These are phyloP conservation scores for Dothideomycetes sp. DNA, from an alignment of 2,329 filamentous ascomycete genomes.

Conservation along the genomic window DNA sequence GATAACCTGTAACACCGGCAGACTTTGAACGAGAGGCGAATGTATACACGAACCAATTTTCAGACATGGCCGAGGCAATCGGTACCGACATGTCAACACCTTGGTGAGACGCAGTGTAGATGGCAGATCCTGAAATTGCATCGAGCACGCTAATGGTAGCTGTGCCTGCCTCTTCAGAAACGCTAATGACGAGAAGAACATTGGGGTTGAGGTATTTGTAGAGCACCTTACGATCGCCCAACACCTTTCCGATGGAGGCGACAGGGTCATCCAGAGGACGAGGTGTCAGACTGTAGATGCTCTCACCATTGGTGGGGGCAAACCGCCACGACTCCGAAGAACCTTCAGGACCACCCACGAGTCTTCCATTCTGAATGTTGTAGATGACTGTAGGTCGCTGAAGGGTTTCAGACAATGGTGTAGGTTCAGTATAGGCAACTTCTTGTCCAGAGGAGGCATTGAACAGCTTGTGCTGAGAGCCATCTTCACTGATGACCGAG, in stretches of 20 bases:
- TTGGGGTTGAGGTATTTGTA: slow-evolving; percentile 98
- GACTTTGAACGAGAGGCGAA: slow-evolving; percentile 49
- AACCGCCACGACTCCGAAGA: slow-evolving; percentile 57
- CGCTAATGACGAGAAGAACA: slow-evolving; percentile 63
- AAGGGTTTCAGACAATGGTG: not conserved
- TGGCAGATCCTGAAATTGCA: slow-evolving; percentile 70
- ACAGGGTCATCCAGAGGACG: slow-evolving; percentile 72
- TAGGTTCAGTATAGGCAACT: slow-evolving; percentile 8
- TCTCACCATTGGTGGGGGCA: slow-evolving; percentile 54
- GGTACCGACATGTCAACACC: slow-evolving; percentile 66
- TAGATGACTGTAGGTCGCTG: slow-evolving; percentile 17
- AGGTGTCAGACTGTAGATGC: slow-evolving; percentile 58
- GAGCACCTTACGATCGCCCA: slow-evolving; percentile 83
- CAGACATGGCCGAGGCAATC: slow-evolving; percentile 69
- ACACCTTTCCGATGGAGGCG: slow-evolving; percentile 87
- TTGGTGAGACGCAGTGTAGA: slow-evolving; percentile 61
- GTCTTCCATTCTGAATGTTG: slow-evolving; percentile 19
- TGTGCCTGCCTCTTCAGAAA: slow-evolving; percentile 48
- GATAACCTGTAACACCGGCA: slow-evolving; percentile 65
- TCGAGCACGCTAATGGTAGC: slow-evolving; percentile 75
- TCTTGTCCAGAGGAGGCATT: slow-evolving; percentile 25
- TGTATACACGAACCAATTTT: slow-evolving; percentile 93
- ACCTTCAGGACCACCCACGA: slow-evolving; percentile 19
- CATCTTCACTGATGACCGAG: not conserved
- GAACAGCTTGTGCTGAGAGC: slow-evolving; percentile 12